Conservation (phyloP, 805 yeast genomes). For the Starmera caribaea region DNA sequence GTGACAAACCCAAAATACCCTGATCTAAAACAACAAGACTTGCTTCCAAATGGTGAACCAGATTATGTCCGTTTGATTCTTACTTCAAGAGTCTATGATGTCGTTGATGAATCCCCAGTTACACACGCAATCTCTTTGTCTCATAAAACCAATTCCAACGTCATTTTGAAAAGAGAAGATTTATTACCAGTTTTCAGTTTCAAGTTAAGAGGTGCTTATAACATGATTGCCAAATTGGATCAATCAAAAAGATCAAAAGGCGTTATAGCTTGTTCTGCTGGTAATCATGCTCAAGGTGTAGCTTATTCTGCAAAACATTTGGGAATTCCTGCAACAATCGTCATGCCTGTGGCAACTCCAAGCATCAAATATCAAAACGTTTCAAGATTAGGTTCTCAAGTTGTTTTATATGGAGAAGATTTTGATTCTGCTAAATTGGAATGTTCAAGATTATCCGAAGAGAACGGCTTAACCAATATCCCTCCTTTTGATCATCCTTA, state of each 20-base stretch:
- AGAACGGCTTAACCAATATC: constrained; percentile 72
- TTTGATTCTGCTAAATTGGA: constrained; percentile 93
- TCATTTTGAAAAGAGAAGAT: constrained; percentile 85
- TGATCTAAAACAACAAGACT: constrained; percentile 33
- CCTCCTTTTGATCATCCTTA: constrained; percentile 99
- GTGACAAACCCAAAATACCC: constrained; percentile 7
- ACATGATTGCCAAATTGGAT: constrained; percentile 85
- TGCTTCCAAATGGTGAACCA: constrained; percentile 59
- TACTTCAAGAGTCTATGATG: constrained; percentile 92
- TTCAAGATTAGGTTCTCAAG: constrained; percentile 86
- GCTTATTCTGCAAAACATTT: constrained; percentile 83
- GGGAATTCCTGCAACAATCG: constrained; percentile 90
- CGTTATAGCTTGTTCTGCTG: constrained; percentile 97
- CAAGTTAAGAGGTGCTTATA: constrained; percentile 95
- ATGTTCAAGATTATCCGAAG: constrained; percentile 60
- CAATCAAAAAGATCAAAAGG: constrained; percentile 57
- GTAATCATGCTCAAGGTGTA: constrained; percentile 99
- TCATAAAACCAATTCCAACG: constrained; percentile 63
- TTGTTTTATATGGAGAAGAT: constrained; percentile 87
- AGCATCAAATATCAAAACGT: constrained; percentile 90
- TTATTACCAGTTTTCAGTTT: constrained; percentile 90
- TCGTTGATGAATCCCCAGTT: constrained; percentile 83
- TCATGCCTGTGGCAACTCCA: constrained; percentile 97
- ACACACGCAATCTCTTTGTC: constrained; percentile 67
- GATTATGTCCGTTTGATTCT: constrained; percentile 87